These are phyloP conservation scores for Piper longum DNA, from an alignment of 164 flowering plant species.

Conservation along the genomic window DNA sequence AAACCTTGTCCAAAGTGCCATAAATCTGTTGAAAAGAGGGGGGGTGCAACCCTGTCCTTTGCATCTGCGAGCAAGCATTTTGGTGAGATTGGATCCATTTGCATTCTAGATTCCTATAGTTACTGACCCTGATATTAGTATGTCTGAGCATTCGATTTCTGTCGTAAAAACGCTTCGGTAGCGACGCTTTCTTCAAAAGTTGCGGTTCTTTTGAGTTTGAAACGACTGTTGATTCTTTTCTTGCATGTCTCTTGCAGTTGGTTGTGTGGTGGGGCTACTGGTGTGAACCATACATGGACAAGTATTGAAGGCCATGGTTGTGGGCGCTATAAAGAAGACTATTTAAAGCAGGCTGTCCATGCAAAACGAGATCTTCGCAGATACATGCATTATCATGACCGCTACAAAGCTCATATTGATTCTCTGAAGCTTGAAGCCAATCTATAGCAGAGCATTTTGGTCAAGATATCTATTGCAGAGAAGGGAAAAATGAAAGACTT, in stretches of 20 bases:
- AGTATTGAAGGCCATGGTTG: slow-evolving; percentile 35
- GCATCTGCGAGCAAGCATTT: slow-evolving; percentile 69
- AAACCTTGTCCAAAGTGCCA: slow-evolving; percentile 82
- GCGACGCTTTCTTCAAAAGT: background rate
- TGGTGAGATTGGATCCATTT: slow-evolving; percentile 38
- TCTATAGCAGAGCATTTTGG: slow-evolving; percentile 24
- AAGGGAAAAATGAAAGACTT: slow-evolving; percentile 23
- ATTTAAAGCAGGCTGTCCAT: slow-evolving; percentile 19
- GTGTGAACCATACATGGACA: slow-evolving; percentile 36
- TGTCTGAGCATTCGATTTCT: background rate
- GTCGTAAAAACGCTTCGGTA: background rate
- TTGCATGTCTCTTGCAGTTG: slow-evolving; percentile 21
- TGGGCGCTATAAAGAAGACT: slow-evolving; percentile 37
- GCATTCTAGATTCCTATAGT: background rate
- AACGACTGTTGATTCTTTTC: no score
- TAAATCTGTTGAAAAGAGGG: slow-evolving; percentile 87
- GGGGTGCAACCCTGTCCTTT: slow-evolving; percentile 68
- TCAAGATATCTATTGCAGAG: slow-evolving; percentile 22
- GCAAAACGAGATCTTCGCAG: slow-evolving; percentile 34
- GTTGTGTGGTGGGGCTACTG: slow-evolving; percentile 57
- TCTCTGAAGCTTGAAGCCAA: slow-evolving; percentile 37
- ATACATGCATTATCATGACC: slow-evolving; percentile 42
- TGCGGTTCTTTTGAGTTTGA: background rate
- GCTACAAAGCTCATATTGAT: slow-evolving; percentile 44
- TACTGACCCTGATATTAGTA: no score